Evolutionary conservation across 2,329 filamentous ascomycete species (phyloP).

Genomic region (Aspergillus sergii): DNA sequence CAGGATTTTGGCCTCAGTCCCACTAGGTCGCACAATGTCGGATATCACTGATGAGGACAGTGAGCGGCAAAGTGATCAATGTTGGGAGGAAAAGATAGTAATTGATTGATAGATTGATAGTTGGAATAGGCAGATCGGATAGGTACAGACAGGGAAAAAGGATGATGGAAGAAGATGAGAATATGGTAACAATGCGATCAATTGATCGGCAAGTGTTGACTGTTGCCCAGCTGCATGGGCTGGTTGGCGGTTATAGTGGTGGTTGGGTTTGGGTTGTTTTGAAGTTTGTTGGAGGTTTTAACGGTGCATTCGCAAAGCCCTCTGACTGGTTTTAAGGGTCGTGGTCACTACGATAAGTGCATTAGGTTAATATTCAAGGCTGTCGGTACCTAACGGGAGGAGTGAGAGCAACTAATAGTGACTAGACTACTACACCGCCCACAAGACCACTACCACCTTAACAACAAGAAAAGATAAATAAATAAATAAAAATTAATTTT

Average conservation of each 20-base stretch:
- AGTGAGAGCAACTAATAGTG: not conserved
- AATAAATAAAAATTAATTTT: not conserved
- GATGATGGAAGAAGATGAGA: not conserved
- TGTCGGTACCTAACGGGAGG: not conserved
- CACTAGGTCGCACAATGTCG: conserved; percentile 14
- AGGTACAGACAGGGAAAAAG: not conserved
- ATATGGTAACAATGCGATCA: not conserved
- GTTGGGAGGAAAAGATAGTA: not conserved
- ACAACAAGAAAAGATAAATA: not conserved
- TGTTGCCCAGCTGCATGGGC: conserved; percentile 1
- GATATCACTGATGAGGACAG: conserved; percentile 2
- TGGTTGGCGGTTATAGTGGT: not conserved
- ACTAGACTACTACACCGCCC: not conserved
- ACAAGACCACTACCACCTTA: not conserved
- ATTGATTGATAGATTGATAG: not conserved
- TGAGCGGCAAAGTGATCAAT: conserved; percentile 3
- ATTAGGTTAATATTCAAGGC: not conserved
- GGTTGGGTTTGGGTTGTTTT: conserved; percentile 4
- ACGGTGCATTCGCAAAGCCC: not conserved
- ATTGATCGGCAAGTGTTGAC: conserved; percentile 1
- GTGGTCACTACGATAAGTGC: not conserved
- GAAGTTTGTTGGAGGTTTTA: not conserved
- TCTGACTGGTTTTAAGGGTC: not conserved
- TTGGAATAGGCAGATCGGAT: not conserved
- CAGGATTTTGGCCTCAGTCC: conserved; percentile 14